Evolutionary conservation across 108 stramenopile species (phyloP), one percentile per base, ranked within the genome.

Genomic region (Skeletonema potamos): DNA sequence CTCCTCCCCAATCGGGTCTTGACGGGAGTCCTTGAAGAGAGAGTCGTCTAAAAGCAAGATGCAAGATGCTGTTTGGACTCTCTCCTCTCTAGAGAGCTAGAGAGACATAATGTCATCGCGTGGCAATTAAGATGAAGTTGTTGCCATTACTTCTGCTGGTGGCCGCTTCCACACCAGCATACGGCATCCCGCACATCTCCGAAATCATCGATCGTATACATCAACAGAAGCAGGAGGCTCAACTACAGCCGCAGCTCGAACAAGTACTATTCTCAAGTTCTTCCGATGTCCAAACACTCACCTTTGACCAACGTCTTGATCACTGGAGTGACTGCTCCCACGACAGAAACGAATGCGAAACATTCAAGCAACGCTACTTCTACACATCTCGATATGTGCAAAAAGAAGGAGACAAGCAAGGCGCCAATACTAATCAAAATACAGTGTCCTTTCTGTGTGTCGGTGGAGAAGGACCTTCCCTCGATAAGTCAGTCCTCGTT

Each of bases 391-490:
- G 89, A 7, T 87, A 61, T 36, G 74, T 82, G 12, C 57, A 48
- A 17, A n/a, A 43, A 5, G 37, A 60, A 13, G 41, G 46, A 13
- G 59, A 43, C 8, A 18, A 70, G n/a, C 10, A 62, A 51, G 39
- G 39, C 15, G 15, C 0, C 12, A 66, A 30, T 18, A 58, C 46
- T 29, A 28, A 39, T 17, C 39, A 15, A 41, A 41, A n/a, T 2
- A 60, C 75, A 24, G 56, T 82, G 28, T 79, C 83, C 27, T 89
- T 96, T 66, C 69, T 96, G 17, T 96, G 95, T 66, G 88, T 93
- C 3, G 95, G 95, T 18, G 92, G 95, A 4, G 95, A 96, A 75
- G 95, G 95, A 2, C 95, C 95, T 4, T 81, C 86, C 6, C 68
- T 96, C 30, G 72, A 78, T 59, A 61, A 77, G 39, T 81, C 82